Percentiles rank a stretch among this genome's conserved stretches.
Conservation (phyloP, 495 filamentous ascomycete species). For the Talaromyces proteolyticus region DNA sequence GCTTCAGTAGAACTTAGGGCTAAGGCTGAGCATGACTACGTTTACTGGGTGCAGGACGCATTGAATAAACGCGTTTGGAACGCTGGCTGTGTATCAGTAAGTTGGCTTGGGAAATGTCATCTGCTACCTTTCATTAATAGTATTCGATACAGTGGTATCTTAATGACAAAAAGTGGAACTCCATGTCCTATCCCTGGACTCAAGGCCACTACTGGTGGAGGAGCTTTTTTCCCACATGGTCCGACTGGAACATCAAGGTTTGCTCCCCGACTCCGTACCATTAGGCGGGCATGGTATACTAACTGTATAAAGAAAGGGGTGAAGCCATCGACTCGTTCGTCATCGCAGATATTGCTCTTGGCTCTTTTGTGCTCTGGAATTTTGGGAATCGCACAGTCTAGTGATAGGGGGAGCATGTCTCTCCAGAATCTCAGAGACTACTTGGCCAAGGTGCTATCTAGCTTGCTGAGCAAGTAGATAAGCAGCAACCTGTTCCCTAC, state of each 20-base stretch:
- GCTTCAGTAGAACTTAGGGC: conserved; percentile 32
- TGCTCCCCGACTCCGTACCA: neutral
- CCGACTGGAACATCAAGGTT: conserved; percentile 26
- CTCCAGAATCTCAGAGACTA: neutral
- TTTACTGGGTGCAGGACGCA: conserved; percentile 29
- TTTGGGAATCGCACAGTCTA: neutral
- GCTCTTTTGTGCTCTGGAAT: neutral
- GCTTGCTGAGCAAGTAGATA: neutral
- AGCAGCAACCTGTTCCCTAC: neutral
- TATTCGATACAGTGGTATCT: conserved; percentile 20
- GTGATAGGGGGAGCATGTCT: neutral
- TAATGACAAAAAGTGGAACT: conserved; percentile 38
- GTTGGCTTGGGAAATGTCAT: conserved; percentile 3
- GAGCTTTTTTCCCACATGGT: conserved; percentile 29
- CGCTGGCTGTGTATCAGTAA: conserved; percentile 32
- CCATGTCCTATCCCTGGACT: conserved; percentile 40
- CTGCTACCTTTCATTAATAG: conserved; percentile 1
- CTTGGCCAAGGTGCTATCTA: neutral
- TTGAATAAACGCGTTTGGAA: conserved; percentile 37
- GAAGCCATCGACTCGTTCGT: neutral
- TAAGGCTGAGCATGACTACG: conserved; percentile 38
- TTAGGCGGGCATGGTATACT: neutral
- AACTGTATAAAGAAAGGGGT: neutral
- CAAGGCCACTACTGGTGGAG: conserved; percentile 27
- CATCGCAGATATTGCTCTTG: neutral